Base-by-base conservation (phyloP, 208 protist species). In the Naegleria fowleri region DNA sequence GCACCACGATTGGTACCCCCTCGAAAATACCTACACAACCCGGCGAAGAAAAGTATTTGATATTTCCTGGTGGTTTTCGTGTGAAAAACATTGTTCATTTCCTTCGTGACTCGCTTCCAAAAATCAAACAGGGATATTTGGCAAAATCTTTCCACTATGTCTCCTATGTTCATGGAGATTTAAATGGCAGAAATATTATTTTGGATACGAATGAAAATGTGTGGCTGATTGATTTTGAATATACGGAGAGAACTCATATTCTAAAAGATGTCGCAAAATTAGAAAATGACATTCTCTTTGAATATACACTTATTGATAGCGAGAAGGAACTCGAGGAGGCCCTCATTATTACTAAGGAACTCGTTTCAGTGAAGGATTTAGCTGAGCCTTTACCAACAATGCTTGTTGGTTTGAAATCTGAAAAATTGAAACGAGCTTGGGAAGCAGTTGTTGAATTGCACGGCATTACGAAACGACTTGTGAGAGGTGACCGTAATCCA, bases 161-260 rank as follows among this genome's bases (percentile, higher is more conserved):
- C 19, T 36, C 86, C 4, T 90, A 33, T 15, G 15, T 43, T 19
- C 86, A 90, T 76, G 86, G 86, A 39, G 86, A 90, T 43, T 76
- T 90, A 9, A 59, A 90, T 76, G 51, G 51, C 59, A 33, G 51
- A 90, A 90, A 90, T 41, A 76, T 90, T 2, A 39, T 59, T 75
- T 9, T 90, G 9, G 86, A 90, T 43, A 25, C 4, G 11, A 15
- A 59, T 22, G 19, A 76, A 16, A 90, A 90, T 76, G 33, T 90
- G 40, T 90, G 51, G 51, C 29, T 90, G 0, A 90, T 90, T 43
- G 86, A 90, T 76, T 90, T 76, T 76, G 86, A 90, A 41, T 90
- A 90, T 29, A 76, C 51, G n/a, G 29, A 40, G 0, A 39, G 33
- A 22, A 76, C 51, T 33, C 86, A 90, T n/a, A 41, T 41, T 25